Percentiles rank a stretch among this genome's conserved stretches.
Conservation (phyloP, 345 rosid genomes). For the Trapa bicornis region DNA sequence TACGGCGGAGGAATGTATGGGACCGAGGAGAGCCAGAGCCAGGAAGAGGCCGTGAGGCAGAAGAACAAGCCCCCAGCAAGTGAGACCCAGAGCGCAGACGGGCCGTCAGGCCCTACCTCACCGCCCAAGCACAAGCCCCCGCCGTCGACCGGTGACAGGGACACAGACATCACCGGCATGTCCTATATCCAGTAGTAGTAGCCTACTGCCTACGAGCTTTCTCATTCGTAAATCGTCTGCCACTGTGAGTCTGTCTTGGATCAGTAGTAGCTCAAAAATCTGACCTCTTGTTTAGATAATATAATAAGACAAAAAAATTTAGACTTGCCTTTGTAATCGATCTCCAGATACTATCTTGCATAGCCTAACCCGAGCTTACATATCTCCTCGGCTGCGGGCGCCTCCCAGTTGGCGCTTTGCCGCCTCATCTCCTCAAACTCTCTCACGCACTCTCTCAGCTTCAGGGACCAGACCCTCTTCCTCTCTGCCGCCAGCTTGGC, state of each 20-base stretch:
- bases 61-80: slow-evolving; percentile 33
- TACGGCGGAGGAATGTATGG: slow-evolving; percentile 65
- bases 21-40: slow-evolving; percentile 18
- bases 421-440: slow-evolving; percentile 47
- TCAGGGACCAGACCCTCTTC: slow-evolving; percentile 20
- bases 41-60: slow-evolving; percentile 6
- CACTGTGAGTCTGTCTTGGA: too few species aligned
- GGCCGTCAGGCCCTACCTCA: slow-evolving; percentile 21
- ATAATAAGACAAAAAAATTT: too few species aligned
- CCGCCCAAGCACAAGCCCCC: slow-evolving; percentile 38
- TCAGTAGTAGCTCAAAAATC: too few species aligned
- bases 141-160: slow-evolving; percentile 48
- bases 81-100: slow-evolving; percentile 54
- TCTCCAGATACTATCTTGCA: not conserved
- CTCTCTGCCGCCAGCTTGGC: slow-evolving; percentile 37
- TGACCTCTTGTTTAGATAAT: too few species aligned
- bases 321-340: not conserved
- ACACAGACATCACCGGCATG: slow-evolving; percentile 52
- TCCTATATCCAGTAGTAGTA: slow-evolving; percentile 44
- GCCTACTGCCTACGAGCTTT: not conserved
- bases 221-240: too few species aligned
- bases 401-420: slow-evolving; percentile 41
- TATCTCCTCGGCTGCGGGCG: slow-evolving; percentile 52
- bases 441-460: slow-evolving; percentile 30
- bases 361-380: slow-evolving; percentile 34